Evolutionary conservation across 441 rosid genomes (phyloP).

Genomic region (Codiaeum variegatum): DNA sequence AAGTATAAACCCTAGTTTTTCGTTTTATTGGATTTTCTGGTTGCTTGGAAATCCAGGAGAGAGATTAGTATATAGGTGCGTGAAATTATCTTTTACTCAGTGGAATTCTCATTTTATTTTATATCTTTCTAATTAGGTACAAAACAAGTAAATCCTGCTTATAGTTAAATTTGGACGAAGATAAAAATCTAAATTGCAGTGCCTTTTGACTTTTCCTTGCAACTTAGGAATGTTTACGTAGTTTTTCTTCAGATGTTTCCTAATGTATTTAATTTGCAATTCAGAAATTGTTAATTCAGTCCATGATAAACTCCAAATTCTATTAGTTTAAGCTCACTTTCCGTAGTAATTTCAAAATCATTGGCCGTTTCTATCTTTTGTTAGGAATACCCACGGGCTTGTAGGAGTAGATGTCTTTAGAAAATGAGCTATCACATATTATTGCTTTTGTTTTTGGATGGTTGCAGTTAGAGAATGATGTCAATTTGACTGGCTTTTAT

Average conservation of each 20-base stretch:
- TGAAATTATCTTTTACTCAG: neutral
- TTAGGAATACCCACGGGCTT: neutral
- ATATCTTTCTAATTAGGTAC: neutral
- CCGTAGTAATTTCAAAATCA: neutral
- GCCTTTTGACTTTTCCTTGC: neutral
- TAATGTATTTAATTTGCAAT: neutral
- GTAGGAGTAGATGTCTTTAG: neutral
- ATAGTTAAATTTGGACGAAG: neutral
- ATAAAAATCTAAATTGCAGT: neutral
- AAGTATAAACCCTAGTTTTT: slow-evolving; percentile 3
- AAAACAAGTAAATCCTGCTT: neutral
- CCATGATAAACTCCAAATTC: neutral
- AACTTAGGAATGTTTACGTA: neutral
- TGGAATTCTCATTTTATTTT: neutral
- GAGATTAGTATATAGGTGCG: neutral
- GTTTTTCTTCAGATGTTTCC: neutral
- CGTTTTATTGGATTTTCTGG: neutral
- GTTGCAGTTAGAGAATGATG: neutral
- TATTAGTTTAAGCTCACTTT: neutral
- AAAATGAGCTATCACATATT: neutral
- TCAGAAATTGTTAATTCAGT: neutral
- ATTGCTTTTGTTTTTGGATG: neutral
- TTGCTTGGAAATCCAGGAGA: neutral
- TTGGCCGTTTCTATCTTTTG: neutral
- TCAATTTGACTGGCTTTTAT: neutral